Conservation (phyloP, 768 basidiomycete genomes). For the Lactifluus subvellereus region DNA sequence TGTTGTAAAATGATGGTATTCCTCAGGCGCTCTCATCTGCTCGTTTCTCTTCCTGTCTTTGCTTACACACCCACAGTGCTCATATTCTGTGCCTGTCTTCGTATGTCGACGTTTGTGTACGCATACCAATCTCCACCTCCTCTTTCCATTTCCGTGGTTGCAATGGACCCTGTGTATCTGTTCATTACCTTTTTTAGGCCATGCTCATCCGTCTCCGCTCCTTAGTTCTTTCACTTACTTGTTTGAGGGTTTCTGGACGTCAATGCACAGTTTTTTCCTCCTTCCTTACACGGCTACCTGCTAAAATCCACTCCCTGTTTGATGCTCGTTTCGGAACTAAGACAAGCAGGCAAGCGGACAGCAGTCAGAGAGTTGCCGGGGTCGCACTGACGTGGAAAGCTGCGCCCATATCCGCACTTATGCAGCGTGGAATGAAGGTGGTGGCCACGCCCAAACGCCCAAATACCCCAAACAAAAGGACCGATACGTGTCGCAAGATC, state of each 20-base stretch:
- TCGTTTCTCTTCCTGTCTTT: not conserved
- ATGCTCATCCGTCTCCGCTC: not conserved
- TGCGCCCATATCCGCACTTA: too few species aligned
- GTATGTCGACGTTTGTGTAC: not conserved
- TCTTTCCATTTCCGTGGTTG: not conserved
- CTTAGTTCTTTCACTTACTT: not conserved
- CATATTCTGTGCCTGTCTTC: not conserved
- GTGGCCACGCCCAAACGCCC: too few species aligned
- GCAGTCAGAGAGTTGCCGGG: too few species aligned
- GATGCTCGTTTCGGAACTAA: too few species aligned
- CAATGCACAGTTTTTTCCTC: not conserved
- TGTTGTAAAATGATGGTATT: not conserved
- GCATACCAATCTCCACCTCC: not conserved
- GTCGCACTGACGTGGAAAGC: too few species aligned
- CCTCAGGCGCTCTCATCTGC: not conserved
- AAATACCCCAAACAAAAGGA: too few species aligned
- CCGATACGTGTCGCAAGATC: too few species aligned
- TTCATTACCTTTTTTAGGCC: too few species aligned
- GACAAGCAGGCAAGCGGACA: too few species aligned
- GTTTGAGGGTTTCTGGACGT: slow-evolving; percentile 27
- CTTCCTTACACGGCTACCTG: not conserved
- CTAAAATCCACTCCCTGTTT: too few species aligned
- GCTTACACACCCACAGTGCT: not conserved
- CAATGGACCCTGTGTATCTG: slow-evolving; percentile 1
- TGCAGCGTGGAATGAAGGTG: too few species aligned